Evolutionary conservation across 2,329 filamentous ascomycete species (phyloP), one percentile per base, ranked within the genome.

Genomic region (Saccharata proteae): DNA sequence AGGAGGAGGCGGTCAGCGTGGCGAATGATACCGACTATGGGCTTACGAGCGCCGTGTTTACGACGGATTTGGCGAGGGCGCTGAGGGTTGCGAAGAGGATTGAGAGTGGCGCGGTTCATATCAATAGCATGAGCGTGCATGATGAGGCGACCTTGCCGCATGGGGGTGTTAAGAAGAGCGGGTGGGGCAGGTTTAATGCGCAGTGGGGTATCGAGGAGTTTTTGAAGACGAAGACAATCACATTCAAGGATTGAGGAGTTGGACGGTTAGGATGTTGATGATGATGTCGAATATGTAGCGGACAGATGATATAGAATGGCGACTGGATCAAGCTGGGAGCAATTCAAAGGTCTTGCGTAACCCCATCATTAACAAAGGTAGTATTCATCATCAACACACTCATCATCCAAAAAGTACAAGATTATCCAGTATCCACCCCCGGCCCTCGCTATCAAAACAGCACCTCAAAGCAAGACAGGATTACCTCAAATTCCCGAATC

Each of bases 21-120:
- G 80, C 82, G 10, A 92, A 93, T 47, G 80, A 88, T 44, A 84
- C 78, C 2, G 78, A 84, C 29, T 90, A 85, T 48, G 83, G 83
- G 3, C 65, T 92, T 7, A 63, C 65, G 3, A 67, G 74, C 3
- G 69, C 80, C 0, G 69, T 92, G 2, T 92, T 84, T 51, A 85
- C 81, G 0, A 60, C 69, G 41, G 74, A 83, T 47, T 55, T 88
- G 15, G 54, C 44, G 0, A 41, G 59, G 17, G 62, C 58, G 2
- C 33, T 65, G 20, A 48, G 52, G 28, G 47, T 65, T 26, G 62
- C 62, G 4, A 58, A 48, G 44, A 51, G 55, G 34, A 55, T 65
- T 24, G 59, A 88, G 49, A 67, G 69, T 16, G 83, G 77, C 13
- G 64, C 64, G 4, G 52, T 67, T 3, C 64, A 68, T 40, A 65